Base-by-base conservation (phyloP, 352 stramenopile species). In the Lagenidium giganteum region DNA sequence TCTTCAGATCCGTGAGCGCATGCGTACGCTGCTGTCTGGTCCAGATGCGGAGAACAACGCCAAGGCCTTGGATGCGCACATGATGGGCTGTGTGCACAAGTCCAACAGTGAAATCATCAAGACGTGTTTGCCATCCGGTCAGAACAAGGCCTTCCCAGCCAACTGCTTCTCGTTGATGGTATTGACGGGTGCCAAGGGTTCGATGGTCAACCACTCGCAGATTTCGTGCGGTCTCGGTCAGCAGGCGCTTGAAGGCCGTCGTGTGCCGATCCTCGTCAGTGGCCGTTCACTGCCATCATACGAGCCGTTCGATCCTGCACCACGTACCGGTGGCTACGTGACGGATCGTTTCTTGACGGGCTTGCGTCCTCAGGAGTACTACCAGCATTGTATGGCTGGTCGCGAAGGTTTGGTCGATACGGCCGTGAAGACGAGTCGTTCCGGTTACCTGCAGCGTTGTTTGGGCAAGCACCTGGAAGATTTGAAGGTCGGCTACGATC, bases 381-480 rank as follows among this genome's bases (percentile, higher is more conserved):
- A 99, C 74, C 99, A 99, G 64, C 97, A 99, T 83, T 99, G 96
- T 70, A 99, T 99, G 97, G 96, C 96, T 51, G 97, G 97, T 13
- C 81, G 97, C 55, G 97, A 99, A 79, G 97, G 97, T 64, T 67
- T 98, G 26, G 92, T 98, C 21, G 94, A 98, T 68, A 99, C 97
- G 24, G 97, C 97, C 40, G 97, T 99, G n/a, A 99, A 99, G 77
- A 99, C 97, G 4, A 98, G 91, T 51, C 88, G 96, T 29, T 99
- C 95, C 60, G 97, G 97, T 38, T 99, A 99, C 63, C 71, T 99
- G 13, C 97, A 99, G 73, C 83, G 97, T 42, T 99, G 97, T 79
- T 64, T 99, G 24, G 88, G 99, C 26, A 99, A 99, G 75, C 94
- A 98, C 63, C 68, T 99, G 38, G 97, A 99, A 57, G 95, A 99